These are phyloP conservation scores for Thelephora ganbajun DNA, from an alignment of 768 basidiomycete genomes.

Conservation along the genomic window DNA sequence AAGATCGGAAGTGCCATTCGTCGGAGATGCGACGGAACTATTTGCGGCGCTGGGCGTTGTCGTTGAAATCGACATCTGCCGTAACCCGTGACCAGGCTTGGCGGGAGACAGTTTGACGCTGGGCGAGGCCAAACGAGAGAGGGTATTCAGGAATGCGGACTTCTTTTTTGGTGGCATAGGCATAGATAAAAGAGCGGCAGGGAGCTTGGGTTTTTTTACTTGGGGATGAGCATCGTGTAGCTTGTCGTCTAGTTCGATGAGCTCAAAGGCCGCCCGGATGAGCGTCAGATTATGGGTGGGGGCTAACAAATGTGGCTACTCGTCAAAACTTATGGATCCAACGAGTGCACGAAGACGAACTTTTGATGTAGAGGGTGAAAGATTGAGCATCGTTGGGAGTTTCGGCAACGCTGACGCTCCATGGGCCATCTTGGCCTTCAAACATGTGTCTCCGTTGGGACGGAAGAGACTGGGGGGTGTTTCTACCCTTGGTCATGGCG, in stretches of 20 bases:
- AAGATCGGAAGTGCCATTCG: conserved; percentile 19
- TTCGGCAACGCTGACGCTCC: conserved; percentile 83
- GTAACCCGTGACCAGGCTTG: conserved; percentile 15
- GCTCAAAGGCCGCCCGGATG: conserved; percentile 60
- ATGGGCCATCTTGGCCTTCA: conserved; percentile 69
- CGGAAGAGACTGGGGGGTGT: conserved; percentile 15
- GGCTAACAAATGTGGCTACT: conserved; percentile 29
- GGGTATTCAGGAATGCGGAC: conserved; percentile 75
- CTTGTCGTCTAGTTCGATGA: conserved; percentile 73
- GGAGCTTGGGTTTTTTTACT: conserved; percentile 43
- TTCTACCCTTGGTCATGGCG: conserved; percentile 13
- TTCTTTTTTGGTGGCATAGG: conserved; percentile 56
- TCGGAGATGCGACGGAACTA: conserved; percentile 15
- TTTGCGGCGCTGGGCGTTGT: conserved; percentile 14
- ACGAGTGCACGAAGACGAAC: conserved; percentile 32
- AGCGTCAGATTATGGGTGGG: conserved; percentile 85
- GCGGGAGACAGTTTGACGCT: conserved; percentile 31
- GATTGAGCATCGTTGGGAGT: conserved; percentile 59
- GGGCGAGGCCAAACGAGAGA: conserved; percentile 72
- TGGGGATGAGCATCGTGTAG: conserved; percentile 51
- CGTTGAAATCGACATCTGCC: conserved; percentile 5
- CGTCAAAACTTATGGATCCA: not conserved
- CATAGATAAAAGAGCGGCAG: conserved; percentile 40
- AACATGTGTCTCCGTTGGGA: conserved; percentile 35
- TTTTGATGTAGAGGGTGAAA: conserved; percentile 83